These are phyloP conservation scores for Epichloe amarillans DNA, from an alignment of 2,329 filamentous ascomycete species.

Conservation along the genomic window DNA sequence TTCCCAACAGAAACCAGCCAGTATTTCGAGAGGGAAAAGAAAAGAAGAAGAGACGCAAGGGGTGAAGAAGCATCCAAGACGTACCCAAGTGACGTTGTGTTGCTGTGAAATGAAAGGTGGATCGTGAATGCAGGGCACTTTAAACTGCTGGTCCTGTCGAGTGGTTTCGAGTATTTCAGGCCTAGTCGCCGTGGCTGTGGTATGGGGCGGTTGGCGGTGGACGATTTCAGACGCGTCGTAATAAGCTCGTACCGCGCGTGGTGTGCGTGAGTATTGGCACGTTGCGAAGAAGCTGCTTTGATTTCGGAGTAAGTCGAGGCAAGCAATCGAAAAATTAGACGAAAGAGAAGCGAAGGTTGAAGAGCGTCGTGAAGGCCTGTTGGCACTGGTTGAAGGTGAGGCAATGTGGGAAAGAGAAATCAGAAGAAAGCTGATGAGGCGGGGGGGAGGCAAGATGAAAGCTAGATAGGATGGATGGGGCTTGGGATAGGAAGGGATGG, in stretches of 20 bases:
- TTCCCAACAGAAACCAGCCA: not conserved
- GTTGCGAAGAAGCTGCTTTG: not conserved
- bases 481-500: constrained; percentile 3
- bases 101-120: constrained; percentile 3
- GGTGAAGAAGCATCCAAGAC: not conserved
- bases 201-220: constrained; percentile 2
- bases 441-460: constrained; percentile 1
- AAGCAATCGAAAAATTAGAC: not conserved
- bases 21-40: too few relatives aligned
- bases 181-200: not conserved
- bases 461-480: constrained; percentile 4
- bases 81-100: constrained; percentile 2
- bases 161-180: not conserved
- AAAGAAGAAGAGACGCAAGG: not conserved
- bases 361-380: not conserved
- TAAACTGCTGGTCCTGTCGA: not conserved
- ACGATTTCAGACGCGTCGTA: constrained; percentile 4
- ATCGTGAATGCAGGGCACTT: constrained; percentile 2
- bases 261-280: not conserved
- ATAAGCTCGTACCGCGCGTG: not conserved
- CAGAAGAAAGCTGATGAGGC: not conserved
- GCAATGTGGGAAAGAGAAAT: not conserved
- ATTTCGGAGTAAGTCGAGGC: not conserved
- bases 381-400: not conserved
- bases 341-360: not conserved